Evolutionary conservation across 2,329 filamentous ascomycete genomes (phyloP), one percentile per base, ranked within the genome.

Genomic region (Tolypocladium sp.): DNA sequence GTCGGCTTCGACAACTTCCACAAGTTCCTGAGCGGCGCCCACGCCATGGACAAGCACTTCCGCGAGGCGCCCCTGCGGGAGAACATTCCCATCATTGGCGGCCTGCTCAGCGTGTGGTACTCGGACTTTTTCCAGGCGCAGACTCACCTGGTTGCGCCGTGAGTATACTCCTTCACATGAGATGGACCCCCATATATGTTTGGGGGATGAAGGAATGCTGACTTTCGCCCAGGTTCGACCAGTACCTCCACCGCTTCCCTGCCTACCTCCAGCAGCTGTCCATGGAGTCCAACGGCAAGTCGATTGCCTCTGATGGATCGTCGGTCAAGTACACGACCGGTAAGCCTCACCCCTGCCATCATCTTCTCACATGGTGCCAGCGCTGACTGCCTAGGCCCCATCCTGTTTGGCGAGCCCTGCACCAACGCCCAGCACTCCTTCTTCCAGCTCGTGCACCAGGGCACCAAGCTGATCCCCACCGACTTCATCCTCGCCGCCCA

Each of bases 361-460:
- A 22, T 8, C 20, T 22, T 15, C 2, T 15, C 8, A 33, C 8
- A 4, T n/a, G 4, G 42, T 15, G n/a, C 17, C 22, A 15, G n/a
- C 10, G 38, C 22, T 46, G 53, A 63, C 27, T 35, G 13, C 12
- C 2, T 41, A 79, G 77, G 94, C 55, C 86, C 94, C 58, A 93
- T 99, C 72, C 81, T 99, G 63, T 99, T 99, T 73, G 94, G 94
- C 71, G 94, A 99, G 82, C 94, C 94, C 58, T 95, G 92, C 77
- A 99, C 94, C 75, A 99, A 99, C 74, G 94, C 94, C 52, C 94
- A 99, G 81, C 94, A 99, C 85, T 97, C 94, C 62, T 99, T 99
- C 87, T 99, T 96, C 88, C 94, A 99, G 84, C 88, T 99, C 55
- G 87, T 99, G 61, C 94, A 99, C 83, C 94, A 99, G 78, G 94